Conservation (phyloP, 129 eudicot species). For the Smallanthus sonchifolius region DNA sequence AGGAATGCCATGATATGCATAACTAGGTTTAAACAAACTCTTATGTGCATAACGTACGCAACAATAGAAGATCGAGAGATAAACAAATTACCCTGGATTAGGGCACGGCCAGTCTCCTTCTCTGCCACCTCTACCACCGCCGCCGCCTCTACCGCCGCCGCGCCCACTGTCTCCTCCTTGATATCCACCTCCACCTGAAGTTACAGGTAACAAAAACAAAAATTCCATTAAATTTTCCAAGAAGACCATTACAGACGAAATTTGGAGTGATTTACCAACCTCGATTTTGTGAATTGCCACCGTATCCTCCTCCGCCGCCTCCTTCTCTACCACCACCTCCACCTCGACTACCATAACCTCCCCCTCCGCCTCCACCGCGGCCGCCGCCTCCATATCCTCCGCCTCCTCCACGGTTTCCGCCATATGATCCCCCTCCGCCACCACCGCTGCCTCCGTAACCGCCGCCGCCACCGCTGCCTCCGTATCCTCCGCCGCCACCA, state of each 20-base stretch:
- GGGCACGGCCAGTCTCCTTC: conserved; percentile 99
- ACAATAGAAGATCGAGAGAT: background rate
- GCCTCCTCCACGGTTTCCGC: conserved; percentile 46
- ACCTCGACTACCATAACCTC: conserved; percentile 35
- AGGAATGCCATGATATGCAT: background rate
- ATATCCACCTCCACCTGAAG: conserved; percentile 76
- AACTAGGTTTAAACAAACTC: background rate
- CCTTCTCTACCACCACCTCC: conserved; percentile 42
- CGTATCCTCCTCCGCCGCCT: conserved; percentile 57
- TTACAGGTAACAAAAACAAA: background rate
- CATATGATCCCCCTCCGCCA: conserved; percentile 37
- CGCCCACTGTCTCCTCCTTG: conserved; percentile 71
- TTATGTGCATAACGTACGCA: background rate
- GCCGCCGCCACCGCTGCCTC: conserved; percentile 38
- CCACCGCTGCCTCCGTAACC: conserved; percentile 31
- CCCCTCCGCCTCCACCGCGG: conserved; percentile 28
- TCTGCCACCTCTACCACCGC: conserved; percentile 95
- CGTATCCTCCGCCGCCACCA: conserved; percentile 40
- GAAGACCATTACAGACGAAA: background rate
- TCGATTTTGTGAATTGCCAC: conserved; percentile 52
- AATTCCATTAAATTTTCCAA: conserved; percentile 1
- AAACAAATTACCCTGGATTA: conserved; percentile 56
- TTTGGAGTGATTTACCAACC: conserved; percentile 16
- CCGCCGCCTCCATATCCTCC: conserved; percentile 45
- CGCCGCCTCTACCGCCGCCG: conserved; percentile 49